Evolutionary conservation across 768 basidiomycete species (phyloP), one percentile per base, ranked within the genome.

Genomic region (Harrya chromipes): DNA sequence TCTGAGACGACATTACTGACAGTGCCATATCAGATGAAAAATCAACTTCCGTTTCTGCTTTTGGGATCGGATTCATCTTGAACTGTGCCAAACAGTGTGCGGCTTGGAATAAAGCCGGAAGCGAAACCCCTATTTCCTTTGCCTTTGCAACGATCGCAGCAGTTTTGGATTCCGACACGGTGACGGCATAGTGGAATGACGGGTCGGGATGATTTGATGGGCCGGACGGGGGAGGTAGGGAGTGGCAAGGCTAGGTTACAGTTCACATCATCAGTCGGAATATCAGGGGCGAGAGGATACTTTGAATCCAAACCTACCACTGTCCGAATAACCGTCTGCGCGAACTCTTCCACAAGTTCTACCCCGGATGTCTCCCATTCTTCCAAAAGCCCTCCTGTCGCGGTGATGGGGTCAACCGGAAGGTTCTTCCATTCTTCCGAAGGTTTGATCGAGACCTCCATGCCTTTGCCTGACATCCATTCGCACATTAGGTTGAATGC

Each of bases 361-460:
- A 5, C 23, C 13, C 61, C 64, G 2, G 16, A 40, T 3, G 44
- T 48, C 12, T 38, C 47, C 63, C 64, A 66, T n/a, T 47, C 55
- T 3, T 49, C 16, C 16, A 39, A 50, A 12, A 24, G 45, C 10
- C 63, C 62, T 14, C 65, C 63, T 0, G 49, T 67, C 2, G 63
- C 65, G 21, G 49, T 52, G 21, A 65, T 50, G 5, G 62, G 65
- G 17, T 66, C 65, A 11, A 53, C 51, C 1, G 65, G 64, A 13
- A 64, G 59, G 35, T 64, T 56, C 17, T 51, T 58, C 62, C 62
- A 62, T 26, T 66, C 63, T 24, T 61, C 49, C 12, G 26, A 54
- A 31, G 43, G 53, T 1, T 49, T 36, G 7, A 62, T 43, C 10
- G 0, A 27, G 34, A 62, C 37, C 5, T 52, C 48, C 43, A 62